phyloP scores from a whole-genome alignment of 140 eudicot genomes.

The Senecio squalidus region DNA sequence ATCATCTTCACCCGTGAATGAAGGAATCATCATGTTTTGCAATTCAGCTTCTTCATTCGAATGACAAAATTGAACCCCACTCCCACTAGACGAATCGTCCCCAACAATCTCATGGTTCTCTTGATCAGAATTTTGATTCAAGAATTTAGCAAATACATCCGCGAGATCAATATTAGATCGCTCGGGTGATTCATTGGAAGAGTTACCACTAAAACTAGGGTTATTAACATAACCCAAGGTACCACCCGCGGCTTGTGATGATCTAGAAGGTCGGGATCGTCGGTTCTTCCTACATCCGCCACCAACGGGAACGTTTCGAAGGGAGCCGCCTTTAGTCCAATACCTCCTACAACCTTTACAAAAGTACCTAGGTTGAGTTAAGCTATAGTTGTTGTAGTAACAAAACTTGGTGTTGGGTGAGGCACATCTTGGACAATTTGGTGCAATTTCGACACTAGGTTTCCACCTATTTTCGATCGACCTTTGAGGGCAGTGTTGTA shows the following conservation, averaged over 20 bases:
- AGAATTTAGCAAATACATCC: slow-evolving; percentile 51
- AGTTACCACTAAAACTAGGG: slow-evolving; percentile 15
- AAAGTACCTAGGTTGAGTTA: slow-evolving; percentile 71
- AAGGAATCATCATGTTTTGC: slow-evolving; percentile 26
- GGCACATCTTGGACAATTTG: slow-evolving; percentile 76
- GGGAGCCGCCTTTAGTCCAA: slow-evolving; percentile 84
- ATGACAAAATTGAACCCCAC: slow-evolving; percentile 13
- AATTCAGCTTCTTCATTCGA: slow-evolving; percentile 6
- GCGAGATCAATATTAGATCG: slow-evolving; percentile 52
- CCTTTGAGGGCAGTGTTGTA: slow-evolving; percentile 36
- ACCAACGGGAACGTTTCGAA: slow-evolving; percentile 63
- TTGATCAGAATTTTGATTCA: slow-evolving; percentile 33
- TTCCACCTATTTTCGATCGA: slow-evolving; percentile 45
- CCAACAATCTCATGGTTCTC: slow-evolving; percentile 3
- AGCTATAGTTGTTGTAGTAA: slow-evolving; percentile 70
- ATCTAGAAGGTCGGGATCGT: slow-evolving; percentile 29
- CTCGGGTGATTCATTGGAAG: slow-evolving; percentile 12
- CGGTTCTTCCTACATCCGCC: slow-evolving; percentile 65
- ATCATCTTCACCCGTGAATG: slow-evolving; percentile 14
- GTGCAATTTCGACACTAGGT: slow-evolving; percentile 51
- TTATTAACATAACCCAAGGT: slow-evolving; percentile 17
- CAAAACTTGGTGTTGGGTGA: slow-evolving; percentile 74
- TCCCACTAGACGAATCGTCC: slow-evolving; percentile 20
- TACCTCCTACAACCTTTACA: slow-evolving; percentile 76
- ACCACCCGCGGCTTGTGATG: slow-evolving; percentile 7